Base-by-base conservation (phyloP, 176 grass and related monocot genomes). In the Triticum urartu region DNA sequence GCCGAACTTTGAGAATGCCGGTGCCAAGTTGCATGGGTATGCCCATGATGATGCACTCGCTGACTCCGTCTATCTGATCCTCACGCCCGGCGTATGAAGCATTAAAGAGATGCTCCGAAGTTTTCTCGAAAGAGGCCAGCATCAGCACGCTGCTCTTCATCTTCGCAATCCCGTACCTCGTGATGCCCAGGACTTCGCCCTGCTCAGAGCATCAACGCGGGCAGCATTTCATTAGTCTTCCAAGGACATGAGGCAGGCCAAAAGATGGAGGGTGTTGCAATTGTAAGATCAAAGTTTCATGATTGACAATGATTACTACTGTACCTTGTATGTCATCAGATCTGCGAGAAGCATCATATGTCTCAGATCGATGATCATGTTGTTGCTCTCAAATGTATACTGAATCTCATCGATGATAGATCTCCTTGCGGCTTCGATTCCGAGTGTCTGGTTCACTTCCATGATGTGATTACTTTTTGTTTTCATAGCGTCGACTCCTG, bases 271-370 rank as follows among this genome's bases (percentile, higher is more conserved):
- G 48, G 28, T 30, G 13, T 5, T 83, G 78, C 4, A 25, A 67
- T 11, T 64, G 32, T 22, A 24, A 77, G 88, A 73, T 45, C 24
- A 36, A 88, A 26, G 81, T 24, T 22, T 48, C 3, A 28, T 11
- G 21, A 5, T 32, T 56, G 52, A 28, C 4, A 21, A 3, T 40
- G 3, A 11, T 3, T 65, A 60, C n/a, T 52, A 38, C 8, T 78
- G 32, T 79, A 94, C 93, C 88, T 95, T 98, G 68, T 95, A 98
- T 82, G 96, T 98, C 96, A 98, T 98, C 72, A 98, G 88, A 89
- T 98, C 96, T 79, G 91, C 96, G 72, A 98, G 87, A 80, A 98
- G 96, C 91, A 94, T 95, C 96, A 98, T 98, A 87, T 98, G 93
- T 78, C 96, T 91, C 68, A 69, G 67, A 91, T 98, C 96, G 66